Evolutionary conservation across 1,139 yeast species (phyloP).

Genomic region (Kodamaea derodonti): DNA sequence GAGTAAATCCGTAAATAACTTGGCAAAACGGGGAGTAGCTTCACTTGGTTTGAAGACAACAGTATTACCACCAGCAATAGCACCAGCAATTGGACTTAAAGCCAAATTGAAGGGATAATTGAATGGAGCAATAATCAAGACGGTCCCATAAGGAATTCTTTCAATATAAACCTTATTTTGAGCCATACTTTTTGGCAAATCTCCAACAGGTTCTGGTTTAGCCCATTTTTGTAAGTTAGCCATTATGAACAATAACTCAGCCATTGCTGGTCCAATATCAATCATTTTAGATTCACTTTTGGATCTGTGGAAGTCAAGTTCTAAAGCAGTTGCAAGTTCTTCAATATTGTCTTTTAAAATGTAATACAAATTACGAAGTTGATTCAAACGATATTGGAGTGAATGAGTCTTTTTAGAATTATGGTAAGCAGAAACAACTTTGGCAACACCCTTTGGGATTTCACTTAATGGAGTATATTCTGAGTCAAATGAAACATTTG

Average conservation of each 20-base stretch:
- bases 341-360: slow-evolving; percentile 60
- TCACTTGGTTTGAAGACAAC: slow-evolving; percentile 83
- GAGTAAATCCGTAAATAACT: slow-evolving; percentile 54
- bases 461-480: slow-evolving; percentile 47
- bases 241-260: slow-evolving; percentile 61
- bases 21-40: slow-evolving; percentile 60
- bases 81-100: slow-evolving; percentile 69
- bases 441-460: slow-evolving; percentile 46
- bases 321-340: slow-evolving; percentile 53
- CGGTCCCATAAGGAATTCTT: slow-evolving; percentile 71
- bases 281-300: slow-evolving; percentile 55
- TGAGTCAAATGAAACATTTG: slow-evolving; percentile 1
- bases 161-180: slow-evolving; percentile 52
- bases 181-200: slow-evolving; percentile 43
- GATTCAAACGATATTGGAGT: slow-evolving; percentile 55
- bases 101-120: slow-evolving; percentile 76
- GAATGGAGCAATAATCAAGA: slow-evolving; percentile 77
- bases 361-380: slow-evolving; percentile 65
- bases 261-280: slow-evolving; percentile 51
- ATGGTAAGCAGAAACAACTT: slow-evolving; percentile 42
- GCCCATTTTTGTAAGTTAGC: slow-evolving; percentile 59
- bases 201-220: slow-evolving; percentile 47
- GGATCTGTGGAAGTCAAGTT: slow-evolving; percentile 64
- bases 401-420: slow-evolving; percentile 48
- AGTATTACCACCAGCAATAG: slow-evolving; percentile 84